phyloP scores from a whole-genome alignment of 2,329 filamentous ascomycete genomes.

The Aspergillus tanneri region DNA sequence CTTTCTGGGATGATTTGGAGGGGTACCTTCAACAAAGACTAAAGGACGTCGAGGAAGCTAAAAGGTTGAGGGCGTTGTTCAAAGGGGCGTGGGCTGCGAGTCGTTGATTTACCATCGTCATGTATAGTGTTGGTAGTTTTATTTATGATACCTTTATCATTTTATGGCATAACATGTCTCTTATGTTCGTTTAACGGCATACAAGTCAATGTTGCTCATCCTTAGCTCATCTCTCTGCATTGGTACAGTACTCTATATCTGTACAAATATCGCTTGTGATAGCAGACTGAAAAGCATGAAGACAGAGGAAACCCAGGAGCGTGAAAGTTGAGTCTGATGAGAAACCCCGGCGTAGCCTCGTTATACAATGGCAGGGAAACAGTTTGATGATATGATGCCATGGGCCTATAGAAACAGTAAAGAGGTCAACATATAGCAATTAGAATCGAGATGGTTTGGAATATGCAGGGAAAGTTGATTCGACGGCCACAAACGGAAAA shows the following conservation, averaged over 20 bases:
- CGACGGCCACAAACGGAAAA: neutral
- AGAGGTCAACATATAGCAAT: neutral
- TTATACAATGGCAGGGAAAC: neutral
- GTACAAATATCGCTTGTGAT: neutral
- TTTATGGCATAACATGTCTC: too few relatives aligned
- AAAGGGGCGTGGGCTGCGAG: constrained; percentile 61
- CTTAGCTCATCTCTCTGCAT: neutral
- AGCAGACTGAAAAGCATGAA: neutral
- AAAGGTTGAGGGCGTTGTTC: constrained; percentile 66
- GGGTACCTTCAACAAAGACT: constrained; percentile 77
- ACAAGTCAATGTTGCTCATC: neutral
- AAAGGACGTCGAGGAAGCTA: constrained; percentile 66
- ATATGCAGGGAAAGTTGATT: neutral
- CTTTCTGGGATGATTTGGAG: constrained; percentile 84
- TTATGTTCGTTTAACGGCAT: neutral
- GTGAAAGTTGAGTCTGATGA: neutral
- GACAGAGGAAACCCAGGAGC: neutral
- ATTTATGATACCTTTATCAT: constrained; percentile 6
- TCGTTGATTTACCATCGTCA: constrained; percentile 11
- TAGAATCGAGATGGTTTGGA: constrained; percentile 4
- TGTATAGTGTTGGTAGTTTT: neutral
- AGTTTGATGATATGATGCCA: neutral
- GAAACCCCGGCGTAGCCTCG: neutral
- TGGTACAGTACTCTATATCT: neutral
- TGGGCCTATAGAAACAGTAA: neutral